Evolutionary conservation across 2,329 filamentous ascomycete genomes (phyloP).

Genomic region (Microascus cirrosus): DNA sequence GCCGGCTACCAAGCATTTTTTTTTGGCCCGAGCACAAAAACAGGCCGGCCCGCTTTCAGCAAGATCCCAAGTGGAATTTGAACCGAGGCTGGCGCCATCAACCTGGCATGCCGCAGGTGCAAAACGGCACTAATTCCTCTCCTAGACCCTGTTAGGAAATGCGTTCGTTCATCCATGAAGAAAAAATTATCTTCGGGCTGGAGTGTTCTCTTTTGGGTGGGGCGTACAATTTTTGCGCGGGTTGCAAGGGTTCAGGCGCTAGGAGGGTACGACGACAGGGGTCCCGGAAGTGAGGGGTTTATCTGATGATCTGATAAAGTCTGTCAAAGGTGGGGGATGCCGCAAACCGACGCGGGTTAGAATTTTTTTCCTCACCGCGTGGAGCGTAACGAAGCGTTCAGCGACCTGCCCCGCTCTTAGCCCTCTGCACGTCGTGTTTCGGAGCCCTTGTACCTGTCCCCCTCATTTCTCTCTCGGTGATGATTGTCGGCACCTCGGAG

Average conservation of each 20-base stretch:
- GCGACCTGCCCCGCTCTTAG: not conserved
- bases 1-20: not conserved
- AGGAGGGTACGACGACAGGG: constrained; percentile 1
- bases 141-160: too few species aligned
- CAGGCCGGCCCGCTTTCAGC: not conserved
- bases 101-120: too few species aligned
- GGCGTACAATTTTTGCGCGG: not conserved
- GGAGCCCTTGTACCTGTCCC: not conserved
- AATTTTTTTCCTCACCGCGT: not conserved
- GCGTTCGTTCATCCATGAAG: too few species aligned
- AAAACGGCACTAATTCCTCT: too few species aligned
- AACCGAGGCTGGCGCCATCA: too few species aligned
- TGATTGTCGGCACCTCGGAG: not conserved
- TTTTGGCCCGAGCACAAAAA: not conserved
- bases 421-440: not conserved
- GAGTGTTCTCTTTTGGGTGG: too few species aligned
- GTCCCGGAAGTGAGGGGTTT: constrained; percentile 19
- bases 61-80: too few species aligned
- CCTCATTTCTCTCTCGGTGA: not conserved
- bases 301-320: constrained; percentile 47
- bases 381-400: too few species aligned
- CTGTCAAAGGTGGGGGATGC: not conserved
- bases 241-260: not conserved
- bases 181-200: too few species aligned
- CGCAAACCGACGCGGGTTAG: not conserved